These are phyloP conservation scores for Artemisia tridentata DNA, from an alignment of 129 eudicot species.

Conservation along the genomic window DNA sequence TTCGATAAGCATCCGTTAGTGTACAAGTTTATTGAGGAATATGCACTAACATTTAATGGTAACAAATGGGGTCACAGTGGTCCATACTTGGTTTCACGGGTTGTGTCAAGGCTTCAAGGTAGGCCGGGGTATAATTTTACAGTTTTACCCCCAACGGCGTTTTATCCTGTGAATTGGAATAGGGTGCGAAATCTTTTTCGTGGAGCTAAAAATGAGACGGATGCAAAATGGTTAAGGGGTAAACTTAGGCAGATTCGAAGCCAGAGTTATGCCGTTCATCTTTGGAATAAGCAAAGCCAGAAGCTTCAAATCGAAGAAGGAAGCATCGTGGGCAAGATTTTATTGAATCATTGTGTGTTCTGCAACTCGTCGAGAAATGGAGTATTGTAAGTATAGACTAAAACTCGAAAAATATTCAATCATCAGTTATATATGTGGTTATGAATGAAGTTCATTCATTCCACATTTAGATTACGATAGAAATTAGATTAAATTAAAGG, in stretches of 20 bases:
- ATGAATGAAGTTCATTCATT: constrained; percentile 48
- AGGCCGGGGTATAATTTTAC: constrained; percentile 54
- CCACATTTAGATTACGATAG: constrained; percentile 21
- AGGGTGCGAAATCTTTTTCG: constrained; percentile 59
- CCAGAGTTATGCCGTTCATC: constrained; percentile 70
- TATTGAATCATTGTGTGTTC: constrained; percentile 52
- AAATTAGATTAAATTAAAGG: neutral
- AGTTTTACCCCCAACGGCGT: constrained; percentile 68
- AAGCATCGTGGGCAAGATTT: constrained; percentile 61
- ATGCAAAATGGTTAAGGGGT: constrained; percentile 55
- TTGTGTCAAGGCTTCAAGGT: constrained; percentile 58
- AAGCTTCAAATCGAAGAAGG: constrained; percentile 60
- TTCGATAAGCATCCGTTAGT: constrained; percentile 88
- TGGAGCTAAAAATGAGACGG: constrained; percentile 50
- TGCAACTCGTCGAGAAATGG: constrained; percentile 42
- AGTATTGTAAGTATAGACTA: constrained; percentile 31
- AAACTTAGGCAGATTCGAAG: constrained; percentile 58
- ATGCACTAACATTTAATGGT: constrained; percentile 82
- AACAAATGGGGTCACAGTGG: constrained; percentile 99
- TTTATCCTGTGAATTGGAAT: constrained; percentile 89
- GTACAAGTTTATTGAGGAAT: constrained; percentile 82
- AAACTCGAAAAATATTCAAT: constrained; percentile 9
- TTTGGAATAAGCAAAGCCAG: constrained; percentile 92
- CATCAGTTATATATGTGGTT: constrained; percentile 17
- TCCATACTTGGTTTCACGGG: constrained; percentile 94